Conservation (phyloP, 1,139 yeast species). For the Zygosaccharomyces sapae region DNA sequence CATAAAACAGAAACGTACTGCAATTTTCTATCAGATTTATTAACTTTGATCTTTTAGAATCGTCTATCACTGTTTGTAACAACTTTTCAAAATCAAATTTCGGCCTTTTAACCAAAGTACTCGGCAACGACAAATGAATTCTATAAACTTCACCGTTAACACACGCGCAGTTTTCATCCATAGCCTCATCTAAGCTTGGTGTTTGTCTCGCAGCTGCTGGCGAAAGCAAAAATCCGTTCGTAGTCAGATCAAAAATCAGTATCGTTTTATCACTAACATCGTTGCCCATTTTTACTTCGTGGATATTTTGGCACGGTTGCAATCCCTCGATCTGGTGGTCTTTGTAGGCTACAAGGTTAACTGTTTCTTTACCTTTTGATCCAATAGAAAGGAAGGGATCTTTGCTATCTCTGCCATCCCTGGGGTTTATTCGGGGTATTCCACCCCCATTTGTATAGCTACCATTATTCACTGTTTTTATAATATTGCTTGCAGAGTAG, state of each 20-base stretch:
- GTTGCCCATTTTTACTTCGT: constrained; percentile 5
- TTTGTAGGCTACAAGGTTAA: constrained; percentile 6
- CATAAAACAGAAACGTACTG: constrained; percentile 28
- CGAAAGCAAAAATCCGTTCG: constrained; percentile 14
- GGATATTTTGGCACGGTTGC: constrained; percentile 13
- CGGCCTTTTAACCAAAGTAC: constrained; percentile 63
- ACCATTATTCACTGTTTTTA: not conserved
- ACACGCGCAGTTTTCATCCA: constrained; percentile 3
- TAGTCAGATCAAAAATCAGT: constrained; percentile 21
- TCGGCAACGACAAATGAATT: constrained; percentile 63
- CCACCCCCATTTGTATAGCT: not conserved
- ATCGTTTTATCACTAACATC: constrained; percentile 11
- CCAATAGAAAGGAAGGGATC: constrained; percentile 2
- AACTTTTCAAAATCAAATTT: constrained; percentile 51
- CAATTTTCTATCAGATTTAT: constrained; percentile 21
- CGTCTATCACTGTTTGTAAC: constrained; percentile 27
- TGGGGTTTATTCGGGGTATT: not conserved
- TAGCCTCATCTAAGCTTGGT: not conserved
- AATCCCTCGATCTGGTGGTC: constrained; percentile 15
- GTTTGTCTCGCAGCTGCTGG: constrained; percentile 7
- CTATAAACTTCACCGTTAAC: constrained; percentile 15
- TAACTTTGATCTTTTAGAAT: constrained; percentile 36
- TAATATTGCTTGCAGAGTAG: constrained; percentile 2
- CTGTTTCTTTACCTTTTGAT: constrained; percentile 5
- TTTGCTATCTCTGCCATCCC: not conserved